Evolutionary conservation across 1,284 basidiomycete species (phyloP), one percentile per base, ranked within the genome.

Genomic region (Apiotrichum porosum): DNA sequence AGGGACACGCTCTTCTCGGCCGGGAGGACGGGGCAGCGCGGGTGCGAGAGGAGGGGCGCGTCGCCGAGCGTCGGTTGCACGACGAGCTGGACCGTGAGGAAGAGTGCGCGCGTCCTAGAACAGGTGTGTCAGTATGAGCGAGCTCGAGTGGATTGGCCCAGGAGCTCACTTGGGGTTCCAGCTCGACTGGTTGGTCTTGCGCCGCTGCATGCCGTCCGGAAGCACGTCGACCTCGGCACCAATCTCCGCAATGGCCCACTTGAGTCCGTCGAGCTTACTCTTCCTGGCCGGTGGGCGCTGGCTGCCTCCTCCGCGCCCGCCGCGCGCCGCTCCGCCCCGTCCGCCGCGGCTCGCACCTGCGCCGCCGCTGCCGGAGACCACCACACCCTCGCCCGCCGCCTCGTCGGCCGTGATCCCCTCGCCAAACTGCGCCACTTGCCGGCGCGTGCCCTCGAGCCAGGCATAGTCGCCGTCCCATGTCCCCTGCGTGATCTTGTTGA

Each of bases 381-480:
- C 19, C 6, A 13, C 35, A 3, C 44, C 46, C 3, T 30, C 52
- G 56, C 33, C 35, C 33, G 51, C 54, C 33, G 47, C 56, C 37
- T 38, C 47, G 40, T 50, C 60, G 40, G n/a, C 28, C 10, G 76
- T 78, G 44, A 90, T 84, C 57, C 85, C 83, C 56, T 74, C 75
- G 0, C 88, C 87, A 82, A 83, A 87, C 18, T 79, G 80, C 18
- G 77, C 76, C 9, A 84, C 81, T 56, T 80, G 82, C 55, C 89
- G 72, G 24, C 85, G 82, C 39, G 88, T 72, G 15, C 88, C 84
- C 69, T 92, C 90, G 50, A 93, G 76, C 66, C 83, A 91, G 17
- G 79, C 78, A 68, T 89, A 92, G 70, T 93, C 89, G 59, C 83
- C 79, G 81, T 88, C 85, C 81, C 92, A 82, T 18, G 80, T 78